Evolutionary conservation across 148 eudicot species (phyloP).

Genomic region (Agrostemma githago): DNA sequence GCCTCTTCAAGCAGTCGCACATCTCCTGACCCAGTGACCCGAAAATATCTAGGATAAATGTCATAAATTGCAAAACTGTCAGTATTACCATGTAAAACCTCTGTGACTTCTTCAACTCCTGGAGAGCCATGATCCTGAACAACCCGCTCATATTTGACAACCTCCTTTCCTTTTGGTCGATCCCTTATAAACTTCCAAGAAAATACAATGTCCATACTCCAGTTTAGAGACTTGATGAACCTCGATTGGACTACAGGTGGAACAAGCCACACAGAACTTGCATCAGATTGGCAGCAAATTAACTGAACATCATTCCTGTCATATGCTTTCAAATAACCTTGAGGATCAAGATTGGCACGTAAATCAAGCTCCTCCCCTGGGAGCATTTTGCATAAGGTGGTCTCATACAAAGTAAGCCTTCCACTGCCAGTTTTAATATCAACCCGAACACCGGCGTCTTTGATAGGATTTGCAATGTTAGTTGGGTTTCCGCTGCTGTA

Average conservation of each 20-base stretch:
- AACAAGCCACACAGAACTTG: constrained; percentile 78
- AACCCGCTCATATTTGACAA: constrained; percentile 63
- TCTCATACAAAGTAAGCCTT: constrained; percentile 68
- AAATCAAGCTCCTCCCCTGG: constrained; percentile 49
- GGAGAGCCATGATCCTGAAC: constrained; percentile 48
- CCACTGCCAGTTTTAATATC: constrained; percentile 77
- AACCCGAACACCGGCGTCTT: constrained; percentile 82
- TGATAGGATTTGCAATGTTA: constrained; percentile 89
- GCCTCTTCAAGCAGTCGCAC: constrained; percentile 76
- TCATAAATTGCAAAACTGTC: constrained; percentile 60
- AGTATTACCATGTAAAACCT: constrained; percentile 62
- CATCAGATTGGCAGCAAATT: constrained; percentile 91
- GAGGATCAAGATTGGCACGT: constrained; percentile 46
- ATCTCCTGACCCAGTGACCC: constrained; percentile 96
- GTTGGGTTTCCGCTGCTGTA: constrained; percentile 99
- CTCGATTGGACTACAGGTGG: constrained; percentile 67
- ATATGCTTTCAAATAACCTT: constrained; percentile 56
- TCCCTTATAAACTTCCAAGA: constrained; percentile 81
- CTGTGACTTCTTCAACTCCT: constrained; percentile 45
- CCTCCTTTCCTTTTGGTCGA: constrained; percentile 91
- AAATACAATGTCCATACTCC: constrained; percentile 50
- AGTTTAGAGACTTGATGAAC: constrained; percentile 49
- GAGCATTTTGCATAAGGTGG: constrained; percentile 68
- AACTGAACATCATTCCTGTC: constrained; percentile 69
- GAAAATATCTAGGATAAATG: constrained; percentile 66